Percentiles rank a stretch among this genome's conserved stretches.
These are phyloP conservation scores for Gloeostereum incarnatum DNA, from an alignment of 768 basidiomycete genomes.

Conservation along the genomic window DNA sequence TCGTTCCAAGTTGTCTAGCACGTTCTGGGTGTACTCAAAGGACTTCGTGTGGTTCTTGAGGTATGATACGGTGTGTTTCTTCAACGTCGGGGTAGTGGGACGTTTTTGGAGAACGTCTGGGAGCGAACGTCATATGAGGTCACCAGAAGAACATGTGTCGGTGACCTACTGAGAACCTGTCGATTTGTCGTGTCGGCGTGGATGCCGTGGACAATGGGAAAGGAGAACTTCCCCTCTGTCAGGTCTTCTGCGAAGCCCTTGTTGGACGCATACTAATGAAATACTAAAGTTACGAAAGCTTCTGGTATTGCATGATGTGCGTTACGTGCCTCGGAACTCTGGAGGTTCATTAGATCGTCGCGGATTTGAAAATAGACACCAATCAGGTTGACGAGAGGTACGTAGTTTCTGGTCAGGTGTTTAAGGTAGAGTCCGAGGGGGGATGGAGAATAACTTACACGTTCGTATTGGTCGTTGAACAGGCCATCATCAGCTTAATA, in stretches of 20 bases:
- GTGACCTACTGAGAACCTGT: constrained; percentile 69
- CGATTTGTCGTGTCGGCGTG: constrained; percentile 68
- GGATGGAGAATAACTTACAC: constrained; percentile 30
- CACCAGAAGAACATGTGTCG: too few relatives aligned
- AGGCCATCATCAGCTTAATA: constrained; percentile 96
- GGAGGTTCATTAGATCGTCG: constrained; percentile 96
- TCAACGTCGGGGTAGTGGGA: constrained; percentile 73
- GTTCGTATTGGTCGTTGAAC: constrained; percentile 49
- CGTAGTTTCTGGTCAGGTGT: constrained; percentile 55
- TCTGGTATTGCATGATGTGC: background rate
- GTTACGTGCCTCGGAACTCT: constrained; percentile 63
- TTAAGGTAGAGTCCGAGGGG: background rate
- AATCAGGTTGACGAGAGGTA: constrained; percentile 88
- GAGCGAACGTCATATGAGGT: background rate
- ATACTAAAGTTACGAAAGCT: background rate
- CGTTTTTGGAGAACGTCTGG: constrained; percentile 86
- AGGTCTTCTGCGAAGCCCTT: constrained; percentile 92
- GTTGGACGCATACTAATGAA: constrained; percentile 66
- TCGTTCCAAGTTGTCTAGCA: constrained; percentile 54
- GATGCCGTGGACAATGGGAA: constrained; percentile 88
- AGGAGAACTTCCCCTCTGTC: constrained; percentile 96
- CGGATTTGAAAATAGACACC: constrained; percentile 94
- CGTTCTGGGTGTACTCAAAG: constrained; percentile 77
- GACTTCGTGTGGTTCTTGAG: constrained; percentile 70
- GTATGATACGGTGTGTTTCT: constrained; percentile 72